These are phyloP conservation scores for Phytophthora pistaciae DNA, from an alignment of 352 stramenopile species.

Conservation along the genomic window DNA sequence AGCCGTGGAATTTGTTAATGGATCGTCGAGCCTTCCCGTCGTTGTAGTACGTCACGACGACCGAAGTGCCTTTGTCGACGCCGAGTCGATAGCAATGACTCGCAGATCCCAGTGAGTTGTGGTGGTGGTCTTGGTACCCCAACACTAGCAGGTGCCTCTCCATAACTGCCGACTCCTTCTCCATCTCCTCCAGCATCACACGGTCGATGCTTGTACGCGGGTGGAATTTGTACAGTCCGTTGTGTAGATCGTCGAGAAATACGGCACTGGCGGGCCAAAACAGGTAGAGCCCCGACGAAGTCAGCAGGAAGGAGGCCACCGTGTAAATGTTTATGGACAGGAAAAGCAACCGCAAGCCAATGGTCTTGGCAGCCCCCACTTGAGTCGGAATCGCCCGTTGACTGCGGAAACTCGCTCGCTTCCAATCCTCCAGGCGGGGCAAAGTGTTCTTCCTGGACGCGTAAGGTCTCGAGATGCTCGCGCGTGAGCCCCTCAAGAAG, in stretches of 20 bases:
- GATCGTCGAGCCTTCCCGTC: slow-evolving; percentile 9
- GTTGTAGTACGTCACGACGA: slow-evolving; percentile 10
- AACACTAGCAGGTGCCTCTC: slow-evolving; percentile 20
- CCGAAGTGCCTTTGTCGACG: slow-evolving; percentile 22
- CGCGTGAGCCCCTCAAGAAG: slow-evolving; percentile 1
- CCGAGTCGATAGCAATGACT: slow-evolving; percentile 26
- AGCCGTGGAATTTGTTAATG: slow-evolving; percentile 24
- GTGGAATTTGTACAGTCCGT: slow-evolving; percentile 29
- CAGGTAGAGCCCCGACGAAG: slow-evolving; percentile 16
- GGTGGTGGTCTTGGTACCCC: slow-evolving; percentile 22
- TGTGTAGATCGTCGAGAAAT: slow-evolving; percentile 24
- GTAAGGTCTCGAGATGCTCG: slow-evolving; percentile 2
- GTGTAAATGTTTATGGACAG: slow-evolving; percentile 25
- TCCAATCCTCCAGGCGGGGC: slow-evolving; percentile 1
- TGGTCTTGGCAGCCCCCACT: not conserved
- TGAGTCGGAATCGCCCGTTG: not conserved
- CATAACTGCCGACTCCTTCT: not conserved
- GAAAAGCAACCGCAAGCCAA: slow-evolving; percentile 8
- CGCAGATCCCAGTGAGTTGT: slow-evolving; percentile 6
- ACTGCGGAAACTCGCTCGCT: not conserved
- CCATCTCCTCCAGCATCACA: slow-evolving; percentile 20
- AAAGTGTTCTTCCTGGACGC: not conserved
- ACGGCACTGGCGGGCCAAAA: slow-evolving; percentile 10
- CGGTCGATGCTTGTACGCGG: slow-evolving; percentile 4
- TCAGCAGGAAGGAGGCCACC: slow-evolving; percentile 21